Evolutionary conservation across 805 yeast genomes (phyloP), one percentile per base, ranked within the genome.

Genomic region (Wickerhamomyces sydowiorum): DNA sequence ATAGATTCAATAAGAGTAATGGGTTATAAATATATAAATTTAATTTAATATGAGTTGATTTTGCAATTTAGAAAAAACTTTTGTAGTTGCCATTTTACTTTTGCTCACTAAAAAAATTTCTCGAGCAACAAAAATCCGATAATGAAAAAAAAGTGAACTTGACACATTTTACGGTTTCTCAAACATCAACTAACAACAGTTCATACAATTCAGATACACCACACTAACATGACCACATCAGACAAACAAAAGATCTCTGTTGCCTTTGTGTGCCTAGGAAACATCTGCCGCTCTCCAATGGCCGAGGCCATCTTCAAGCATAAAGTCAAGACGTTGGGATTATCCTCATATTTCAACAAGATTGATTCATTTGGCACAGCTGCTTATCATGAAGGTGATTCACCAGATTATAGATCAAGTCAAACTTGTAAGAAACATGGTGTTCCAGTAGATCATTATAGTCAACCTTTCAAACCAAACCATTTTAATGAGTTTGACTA

Each of bases 201-300:
- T n/a, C n/a, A n/a, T n/a, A n/a, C n/a, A n/a, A n/a, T n/a, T n/a
- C n/a, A n/a, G n/a, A n/a, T n/a, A n/a, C n/a, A n/a, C n/a, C n/a
- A n/a, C n/a, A n/a, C n/a, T n/a, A 28, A 7, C 12, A 32, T 36
- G n/a, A 52, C 48, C 51, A 50, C 53, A 17, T 32, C 40, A 35
- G 49, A 48, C 39, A 47, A 53, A 10, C 18, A 32, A 3, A 14
- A 18, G 32, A 57, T 76, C 4, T 72, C 84, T 1, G 95, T 90
- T 10, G 96, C 95, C 1, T 89, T 90, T 59, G 91, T 89, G 1
- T 90, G 97, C 56, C 69, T 88, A 21, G 97, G 97, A 4, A 90
- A 90, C 61, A 86, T 86, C 19, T 89, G 97, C 57, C 90, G 97
- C 38, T 88, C 96, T 2, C 98, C 98, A 13, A 91, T 90, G 98